Conservation (phyloP, 2,329 filamentous ascomycete genomes). For the Tolypocladium paradoxum region DNA sequence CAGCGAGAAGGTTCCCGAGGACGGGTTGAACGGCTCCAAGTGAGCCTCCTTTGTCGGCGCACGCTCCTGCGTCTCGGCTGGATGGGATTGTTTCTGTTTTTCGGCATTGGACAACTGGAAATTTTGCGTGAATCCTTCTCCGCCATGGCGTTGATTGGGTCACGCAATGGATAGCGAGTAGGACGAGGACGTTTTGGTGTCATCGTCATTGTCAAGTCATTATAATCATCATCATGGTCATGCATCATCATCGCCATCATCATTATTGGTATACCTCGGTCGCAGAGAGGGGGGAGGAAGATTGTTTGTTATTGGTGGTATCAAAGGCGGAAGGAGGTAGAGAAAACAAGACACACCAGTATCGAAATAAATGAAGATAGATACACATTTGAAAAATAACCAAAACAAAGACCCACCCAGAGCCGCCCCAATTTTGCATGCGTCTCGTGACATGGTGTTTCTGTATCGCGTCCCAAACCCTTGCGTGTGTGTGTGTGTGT, state of each 20-base stretch:
- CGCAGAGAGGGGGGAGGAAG: neutral
- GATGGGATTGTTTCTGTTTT: neutral
- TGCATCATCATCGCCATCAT: neutral
- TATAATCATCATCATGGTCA: neutral
- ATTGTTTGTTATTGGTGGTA: neutral
- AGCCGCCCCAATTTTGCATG: neutral
- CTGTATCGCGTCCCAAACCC: neutral
- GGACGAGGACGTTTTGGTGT: neutral
- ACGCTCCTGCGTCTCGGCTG: neutral
- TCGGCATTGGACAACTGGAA: neutral
- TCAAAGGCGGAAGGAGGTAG: neutral
- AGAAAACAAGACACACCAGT: neutral
- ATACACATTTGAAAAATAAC: neutral
- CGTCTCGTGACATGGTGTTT: neutral
- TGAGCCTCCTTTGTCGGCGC: neutral
- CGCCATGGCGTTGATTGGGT: neutral
- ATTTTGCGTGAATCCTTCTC: neutral
- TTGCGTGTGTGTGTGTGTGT: neutral
- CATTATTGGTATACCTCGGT: neutral
- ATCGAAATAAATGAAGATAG: neutral
- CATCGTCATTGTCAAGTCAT: neutral
- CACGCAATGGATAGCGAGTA: neutral
- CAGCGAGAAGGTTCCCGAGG: constrained; percentile 16
- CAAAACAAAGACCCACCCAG: neutral
- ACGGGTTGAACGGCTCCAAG: constrained; percentile 5